Conservation (phyloP, 2,329 filamentous ascomycete genomes). For the Passalora sequoiae region DNA sequence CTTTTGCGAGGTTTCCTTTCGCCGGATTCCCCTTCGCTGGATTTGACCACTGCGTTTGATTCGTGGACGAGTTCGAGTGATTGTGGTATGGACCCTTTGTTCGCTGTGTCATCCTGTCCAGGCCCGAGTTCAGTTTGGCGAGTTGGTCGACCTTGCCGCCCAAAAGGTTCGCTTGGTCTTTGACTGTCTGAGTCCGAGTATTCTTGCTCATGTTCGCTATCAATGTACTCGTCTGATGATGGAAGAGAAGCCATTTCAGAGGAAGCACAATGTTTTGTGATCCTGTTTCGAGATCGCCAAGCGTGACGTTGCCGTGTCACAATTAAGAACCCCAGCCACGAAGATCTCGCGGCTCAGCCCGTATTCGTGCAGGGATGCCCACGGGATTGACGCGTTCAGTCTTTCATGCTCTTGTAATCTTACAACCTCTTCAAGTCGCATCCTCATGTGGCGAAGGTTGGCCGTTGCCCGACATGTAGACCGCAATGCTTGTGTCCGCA, state of each 20-base stretch:
- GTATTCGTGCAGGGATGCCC: too few relatives aligned
- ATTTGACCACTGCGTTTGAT: constrained; percentile 10
- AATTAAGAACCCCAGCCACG: too few relatives aligned
- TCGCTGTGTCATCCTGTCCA: constrained; percentile 10
- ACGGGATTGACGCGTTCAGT: too few relatives aligned
- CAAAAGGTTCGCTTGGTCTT: constrained; percentile 9
- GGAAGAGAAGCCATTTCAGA: constrained; percentile 6
- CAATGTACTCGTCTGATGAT: constrained; percentile 7
- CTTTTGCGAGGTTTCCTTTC: constrained; percentile 9
- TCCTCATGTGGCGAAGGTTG: not conserved
- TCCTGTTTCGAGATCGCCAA: not conserved
- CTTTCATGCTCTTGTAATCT: too few relatives aligned
- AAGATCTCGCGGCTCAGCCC: too few relatives aligned
- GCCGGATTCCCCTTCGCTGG: constrained; percentile 12
- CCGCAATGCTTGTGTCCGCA: not conserved
- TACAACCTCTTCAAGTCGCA: not conserved
- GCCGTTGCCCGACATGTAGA: not conserved
- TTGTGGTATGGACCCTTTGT: constrained; percentile 8
- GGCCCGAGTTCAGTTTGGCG: constrained; percentile 8
- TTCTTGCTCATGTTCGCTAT: constrained; percentile 10
- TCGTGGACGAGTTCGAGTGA: constrained; percentile 12
- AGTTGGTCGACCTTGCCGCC: constrained; percentile 11
- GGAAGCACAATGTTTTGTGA: not conserved
- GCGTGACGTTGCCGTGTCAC: constrained; percentile 1
- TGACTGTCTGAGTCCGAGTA: constrained; percentile 11